Base-by-base conservation (phyloP, 73 alveolate genomes). In the Paramecium biaurelia region DNA sequence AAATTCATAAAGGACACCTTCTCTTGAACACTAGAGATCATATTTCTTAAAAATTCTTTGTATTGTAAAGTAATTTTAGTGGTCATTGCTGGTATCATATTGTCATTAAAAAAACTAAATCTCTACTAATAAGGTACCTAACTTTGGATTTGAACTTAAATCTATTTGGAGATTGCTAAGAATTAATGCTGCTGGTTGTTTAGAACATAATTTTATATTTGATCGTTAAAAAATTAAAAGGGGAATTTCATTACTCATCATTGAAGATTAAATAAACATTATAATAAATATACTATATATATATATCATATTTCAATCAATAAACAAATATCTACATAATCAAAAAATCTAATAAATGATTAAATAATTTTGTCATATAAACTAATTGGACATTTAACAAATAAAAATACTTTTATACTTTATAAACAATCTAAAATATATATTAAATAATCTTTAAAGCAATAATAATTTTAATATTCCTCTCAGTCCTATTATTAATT, bases 101-200 rank as follows among this genome's bases (percentile, higher is more conserved):
- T 34, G 59, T 74, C 87, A 41, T 74, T 74, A 34, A 74, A 74
- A 41, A 74, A 74, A 41, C 87, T 74, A 37, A n/a, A 34, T 37
- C 20, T 23, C 57, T 28, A 28, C 26, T 74, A 37, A 74, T 37
- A 74, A 21, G 35, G 45, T 74, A 74, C 87, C 87, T 74, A 2
- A 74, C 87, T 74, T 74, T 74, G 21, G 87, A 74, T n/a, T 74
- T 74, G 87, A 74, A 74, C 87, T 74, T 74, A 74, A 74, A 74
- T 74, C 59, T 35, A 37, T 74, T 37, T 11, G 87, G 87, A 28
- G 87, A 74, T 26, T 74, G 59, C 59, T 34, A n/a, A 41, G 59
- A 34, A 41, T 41, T 74, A 32, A 37, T 74, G 35, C 57, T 74
- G 57, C 67, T 37, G 32, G 87, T 37, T 23, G 87, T 74, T 74